Percentiles rank a stretch among this genome's conserved stretches.
Conservation (phyloP, 2,329 filamentous ascomycete species). For the Periconia macrospinosa region DNA sequence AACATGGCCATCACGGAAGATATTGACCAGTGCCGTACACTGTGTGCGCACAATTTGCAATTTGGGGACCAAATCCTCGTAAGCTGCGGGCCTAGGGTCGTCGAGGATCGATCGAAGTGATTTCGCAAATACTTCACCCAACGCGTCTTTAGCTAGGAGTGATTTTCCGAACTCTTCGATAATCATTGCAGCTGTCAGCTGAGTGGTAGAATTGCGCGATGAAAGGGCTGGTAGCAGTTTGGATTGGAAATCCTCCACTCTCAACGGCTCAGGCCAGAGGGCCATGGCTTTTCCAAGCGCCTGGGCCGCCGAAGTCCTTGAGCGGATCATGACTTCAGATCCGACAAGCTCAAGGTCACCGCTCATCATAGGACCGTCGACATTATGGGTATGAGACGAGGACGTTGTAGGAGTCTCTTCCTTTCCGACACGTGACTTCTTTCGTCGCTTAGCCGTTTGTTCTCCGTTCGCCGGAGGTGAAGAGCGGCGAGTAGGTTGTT, state of each 20-base stretch:
- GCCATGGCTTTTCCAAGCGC: slow-evolving; percentile 86
- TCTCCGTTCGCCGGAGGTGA: slow-evolving; percentile 40
- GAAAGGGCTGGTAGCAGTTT: slow-evolving; percentile 67
- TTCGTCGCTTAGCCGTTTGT: slow-evolving; percentile 73
- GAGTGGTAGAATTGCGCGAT: slow-evolving; percentile 80
- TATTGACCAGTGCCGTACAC: slow-evolving; percentile 84
- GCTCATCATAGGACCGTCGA: slow-evolving; percentile 97
- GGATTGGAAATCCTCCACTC: slow-evolving; percentile 65
- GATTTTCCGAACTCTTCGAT: slow-evolving; percentile 83
- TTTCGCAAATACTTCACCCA: slow-evolving; percentile 63
- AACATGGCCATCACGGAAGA: slow-evolving; percentile 72
- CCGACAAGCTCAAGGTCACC: slow-evolving; percentile 95
- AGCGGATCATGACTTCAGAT: slow-evolving; percentile 82
- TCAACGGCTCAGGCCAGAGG: slow-evolving; percentile 65
- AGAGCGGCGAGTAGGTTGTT: slow-evolving; percentile 28
- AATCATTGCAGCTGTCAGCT: slow-evolving; percentile 79
- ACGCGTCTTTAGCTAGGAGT: slow-evolving; percentile 45
- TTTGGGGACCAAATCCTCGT: slow-evolving; percentile 87
- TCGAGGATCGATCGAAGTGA: slow-evolving; percentile 77
- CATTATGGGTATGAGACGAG: slow-evolving; percentile 72
- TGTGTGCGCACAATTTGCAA: slow-evolving; percentile 88
- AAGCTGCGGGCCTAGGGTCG: slow-evolving; percentile 76
- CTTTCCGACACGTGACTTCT: slow-evolving; percentile 78
- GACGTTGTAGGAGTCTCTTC: slow-evolving; percentile 57
- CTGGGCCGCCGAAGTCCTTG: slow-evolving; percentile 81